Conservation (phyloP, 2,329 filamentous ascomycete species). For the Cercospora citrullina region DNA sequence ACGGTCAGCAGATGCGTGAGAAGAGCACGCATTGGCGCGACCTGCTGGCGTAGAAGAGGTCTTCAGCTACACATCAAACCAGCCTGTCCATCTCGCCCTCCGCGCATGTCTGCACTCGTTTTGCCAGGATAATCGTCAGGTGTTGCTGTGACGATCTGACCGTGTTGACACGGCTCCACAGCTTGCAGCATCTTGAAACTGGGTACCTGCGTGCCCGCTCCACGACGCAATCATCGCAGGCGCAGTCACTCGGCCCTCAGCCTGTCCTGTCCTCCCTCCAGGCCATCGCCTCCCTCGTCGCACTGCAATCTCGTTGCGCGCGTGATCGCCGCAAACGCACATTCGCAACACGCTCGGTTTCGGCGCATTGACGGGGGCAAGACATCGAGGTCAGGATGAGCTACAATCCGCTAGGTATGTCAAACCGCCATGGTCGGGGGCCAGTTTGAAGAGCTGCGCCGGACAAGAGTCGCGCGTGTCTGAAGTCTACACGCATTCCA, state of each 20-base stretch:
- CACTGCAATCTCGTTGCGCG: neutral
- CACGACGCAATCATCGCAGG: constrained; percentile 21
- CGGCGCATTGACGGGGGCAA: constrained; percentile 4
- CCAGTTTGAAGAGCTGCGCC: constrained; percentile 16
- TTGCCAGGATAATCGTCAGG: neutral
- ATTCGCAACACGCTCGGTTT: constrained; percentile 10
- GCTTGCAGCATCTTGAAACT: constrained; percentile 4
- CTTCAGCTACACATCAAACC: neutral
- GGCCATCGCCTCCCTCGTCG: neutral
- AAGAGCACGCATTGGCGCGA: neutral
- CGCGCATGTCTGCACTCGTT: neutral
- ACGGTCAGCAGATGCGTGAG: constrained; percentile 6
- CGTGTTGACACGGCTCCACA: constrained; percentile 10
- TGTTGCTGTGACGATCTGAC: constrained; percentile 11
- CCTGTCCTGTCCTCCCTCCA: neutral
- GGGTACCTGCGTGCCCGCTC: constrained; percentile 11
- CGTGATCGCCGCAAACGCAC: constrained; percentile 3
- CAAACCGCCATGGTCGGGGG: constrained; percentile 14
- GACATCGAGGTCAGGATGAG: constrained; percentile 23
- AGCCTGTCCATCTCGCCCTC: neutral
- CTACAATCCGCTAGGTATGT: constrained; percentile 32
- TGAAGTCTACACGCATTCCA: constrained; percentile 22
- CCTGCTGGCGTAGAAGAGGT: neutral
- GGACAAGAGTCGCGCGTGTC: neutral
- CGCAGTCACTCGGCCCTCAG: constrained; percentile 10